Base-by-base conservation (phyloP, 129 eudicot species). In the Escallonia herrerae region DNA sequence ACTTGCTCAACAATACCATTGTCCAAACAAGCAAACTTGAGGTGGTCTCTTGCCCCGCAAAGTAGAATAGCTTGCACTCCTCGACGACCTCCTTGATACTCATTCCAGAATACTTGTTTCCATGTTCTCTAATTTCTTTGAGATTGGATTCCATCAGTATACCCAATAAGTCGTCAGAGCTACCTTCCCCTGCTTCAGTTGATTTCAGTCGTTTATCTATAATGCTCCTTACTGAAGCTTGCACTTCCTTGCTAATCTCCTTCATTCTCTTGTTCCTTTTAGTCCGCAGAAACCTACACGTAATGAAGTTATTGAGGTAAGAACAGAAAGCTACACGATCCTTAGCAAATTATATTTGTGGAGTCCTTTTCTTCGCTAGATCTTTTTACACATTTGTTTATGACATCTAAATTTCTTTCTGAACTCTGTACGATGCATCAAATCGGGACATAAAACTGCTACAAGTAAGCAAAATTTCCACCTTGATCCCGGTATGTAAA, bases 1-100 rank as follows among this genome's bases (percentile, higher is more conserved):
- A 68, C 44, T 69, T 71, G 15, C 74, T 53, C 61, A 79, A 43
- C 67, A 74, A 37, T 47, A 74, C 56, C 84, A 79, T 70, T 1
- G 77, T 74, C 80, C 84, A 79, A n/a, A 48, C 69, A 15, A 79
- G 74, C 49, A 79, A 61, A 60, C 33, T 65, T n/a, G 80, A 67
- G 5, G 80, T 79, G 14, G 80, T 79, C 33, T 79, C 82, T 67
- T 77, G 78, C 4, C 78, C 75, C 3, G 74, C 82, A 45, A 77
- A 72, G 73, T 77, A 77, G 57, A 79, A 74, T 9, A 79, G 56
- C 43, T 79, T 79, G 76, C 79, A 79, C 49, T 74, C 79, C 68
- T 69, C 79, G 10, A 79, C 64, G 46, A 79, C 71, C 57, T 78
- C 82, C 1, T 72, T 70, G 3, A 67, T 72, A 55, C 70, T 72